These are phyloP conservation scores for Metarhizium humberi DNA, from an alignment of 2,329 filamentous ascomycete species.

Conservation along the genomic window DNA sequence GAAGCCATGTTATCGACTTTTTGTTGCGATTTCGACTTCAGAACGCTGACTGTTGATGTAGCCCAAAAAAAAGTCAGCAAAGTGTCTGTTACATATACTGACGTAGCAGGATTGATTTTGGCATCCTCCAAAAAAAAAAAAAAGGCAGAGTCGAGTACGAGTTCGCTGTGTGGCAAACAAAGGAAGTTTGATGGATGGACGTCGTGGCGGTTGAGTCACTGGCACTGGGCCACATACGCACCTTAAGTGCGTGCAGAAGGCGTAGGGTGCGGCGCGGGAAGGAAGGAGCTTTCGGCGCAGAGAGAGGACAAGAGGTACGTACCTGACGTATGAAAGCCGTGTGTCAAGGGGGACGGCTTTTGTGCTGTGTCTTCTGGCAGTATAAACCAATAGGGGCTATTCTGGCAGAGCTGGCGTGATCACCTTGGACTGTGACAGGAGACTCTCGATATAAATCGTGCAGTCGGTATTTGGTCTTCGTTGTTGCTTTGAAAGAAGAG, in stretches of 20 bases:
- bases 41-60: conserved; percentile 27
- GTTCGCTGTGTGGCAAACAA: neutral
- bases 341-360: conserved; percentile 14
- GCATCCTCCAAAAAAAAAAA: neutral
- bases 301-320: conserved; percentile 16
- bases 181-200: neutral
- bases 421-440: conserved; percentile 51
- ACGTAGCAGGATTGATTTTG: neutral
- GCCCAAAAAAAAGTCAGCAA: neutral
- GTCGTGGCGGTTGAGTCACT: conserved; percentile 11
- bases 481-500: conserved; percentile 36
- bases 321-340: conserved; percentile 22
- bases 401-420: conserved; percentile 41
- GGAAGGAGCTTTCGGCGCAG: neutral
- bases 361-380: conserved; percentile 14
- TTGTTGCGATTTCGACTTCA: conserved; percentile 29
- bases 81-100: neutral
- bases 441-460: conserved; percentile 44
- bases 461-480: conserved; percentile 40
- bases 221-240: neutral
- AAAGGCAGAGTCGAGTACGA: neutral
- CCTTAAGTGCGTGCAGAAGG: too few species aligned
- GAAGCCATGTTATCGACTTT: conserved; percentile 46
- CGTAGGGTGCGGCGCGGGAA: neutral
- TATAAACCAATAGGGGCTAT: conserved; percentile 18